These are phyloP conservation scores for Amaranthus palmeri DNA, from an alignment of 148 eudicot genomes.

Conservation along the genomic window DNA sequence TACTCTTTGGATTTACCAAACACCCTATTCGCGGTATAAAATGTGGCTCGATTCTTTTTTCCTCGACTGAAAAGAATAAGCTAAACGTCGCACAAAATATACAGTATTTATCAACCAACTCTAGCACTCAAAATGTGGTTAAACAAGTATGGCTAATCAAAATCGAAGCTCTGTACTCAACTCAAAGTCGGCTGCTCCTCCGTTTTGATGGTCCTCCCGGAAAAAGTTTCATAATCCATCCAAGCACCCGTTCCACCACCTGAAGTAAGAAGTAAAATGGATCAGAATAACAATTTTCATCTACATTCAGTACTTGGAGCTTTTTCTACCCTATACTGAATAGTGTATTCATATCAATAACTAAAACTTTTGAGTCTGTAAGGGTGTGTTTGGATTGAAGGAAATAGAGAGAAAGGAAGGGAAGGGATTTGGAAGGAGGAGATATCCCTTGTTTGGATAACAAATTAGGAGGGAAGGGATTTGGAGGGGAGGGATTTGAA, in stretches of 20 bases:
- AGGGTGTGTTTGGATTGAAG: too few species aligned
- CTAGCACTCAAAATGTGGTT: slow-evolving; percentile 14
- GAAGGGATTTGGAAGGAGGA: too few species aligned
- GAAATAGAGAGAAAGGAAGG: too few species aligned
- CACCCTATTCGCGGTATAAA: not conserved
- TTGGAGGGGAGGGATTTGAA: too few species aligned
- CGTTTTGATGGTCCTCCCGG: slow-evolving; percentile 92
- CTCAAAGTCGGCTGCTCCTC: slow-evolving; percentile 59
- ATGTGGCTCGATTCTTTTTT: slow-evolving; percentile 1
- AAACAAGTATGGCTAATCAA: not conserved
- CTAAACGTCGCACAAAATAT: slow-evolving; percentile 6
- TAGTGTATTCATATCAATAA: too few species aligned
- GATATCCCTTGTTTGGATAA: too few species aligned
- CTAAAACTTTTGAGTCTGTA: too few species aligned
- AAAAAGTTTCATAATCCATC: slow-evolving; percentile 98
- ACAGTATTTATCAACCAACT: not conserved
- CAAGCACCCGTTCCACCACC: slow-evolving; percentile 95
- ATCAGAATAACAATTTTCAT: not conserved
- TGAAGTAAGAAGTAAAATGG: not conserved
- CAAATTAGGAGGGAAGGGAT: too few species aligned
- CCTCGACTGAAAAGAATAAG: not conserved
- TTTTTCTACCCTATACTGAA: too few species aligned
- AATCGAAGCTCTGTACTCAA: not conserved
- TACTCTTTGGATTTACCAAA: not conserved
- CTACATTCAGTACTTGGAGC: too few species aligned